Base-by-base conservation (phyloP, 2,329 filamentous ascomycete species). In the Diaporthe destruens region DNA sequence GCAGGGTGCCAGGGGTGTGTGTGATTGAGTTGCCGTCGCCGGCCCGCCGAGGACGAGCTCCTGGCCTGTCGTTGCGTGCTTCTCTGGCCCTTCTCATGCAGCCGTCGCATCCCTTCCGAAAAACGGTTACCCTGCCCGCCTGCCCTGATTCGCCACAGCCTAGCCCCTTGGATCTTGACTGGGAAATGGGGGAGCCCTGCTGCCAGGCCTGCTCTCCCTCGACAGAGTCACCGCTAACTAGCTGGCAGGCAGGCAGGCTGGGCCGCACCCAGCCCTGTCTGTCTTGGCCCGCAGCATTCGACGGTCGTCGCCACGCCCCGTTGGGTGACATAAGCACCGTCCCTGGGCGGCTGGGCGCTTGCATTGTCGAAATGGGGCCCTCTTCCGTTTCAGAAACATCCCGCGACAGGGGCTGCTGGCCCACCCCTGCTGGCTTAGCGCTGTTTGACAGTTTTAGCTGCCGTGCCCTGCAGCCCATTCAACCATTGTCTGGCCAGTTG, bases 381-480 rank as follows among this genome's bases (percentile, higher is more conserved):
- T 1, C 34, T 53, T 57, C 55, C 67, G 67, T 70, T 70, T 70
- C 67, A 61, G 61, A 70, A 70, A 70, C 67, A 59, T 53, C 55
- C 67, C 67, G 55, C 25, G 44, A 61, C 67, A 70, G 67, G 55
- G 67, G 44, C 20, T 0, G 7, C n/a, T n/a, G 54, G 29, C 23
- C 20, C 3, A 8, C 44, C 61, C 61, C 61, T 51, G 61, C 32
- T 29, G 6, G 1, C 20, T 32, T 70, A 70, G 67, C 67, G 67
- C 55, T 23, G 55, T 70, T 70, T 70, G 67, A 70, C 67, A 61
- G 55, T 70, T 70, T 70, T 61, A 70, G 67, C 16, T 61, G 44
- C 67, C 67, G 67, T 70, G 44, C 55, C 67, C 53, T 69, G 54
- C 67, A 69, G 67, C 14, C 42, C 42, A 23, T 29, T 29, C 29